phyloP scores from a whole-genome alignment of 768 basidiomycete species.

The Clitopilus passeckerianus region DNA sequence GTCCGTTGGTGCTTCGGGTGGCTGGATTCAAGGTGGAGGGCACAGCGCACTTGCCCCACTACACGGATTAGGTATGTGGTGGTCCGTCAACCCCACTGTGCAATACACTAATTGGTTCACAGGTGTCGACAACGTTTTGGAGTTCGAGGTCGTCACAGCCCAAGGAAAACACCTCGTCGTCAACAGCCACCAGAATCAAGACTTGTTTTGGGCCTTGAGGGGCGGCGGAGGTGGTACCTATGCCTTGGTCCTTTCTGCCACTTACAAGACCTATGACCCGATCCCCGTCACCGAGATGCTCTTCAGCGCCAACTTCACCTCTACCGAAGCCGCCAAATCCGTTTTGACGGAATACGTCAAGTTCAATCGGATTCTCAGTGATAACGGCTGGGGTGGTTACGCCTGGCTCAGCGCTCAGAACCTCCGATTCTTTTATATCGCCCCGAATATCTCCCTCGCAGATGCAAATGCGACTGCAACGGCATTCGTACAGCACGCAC shows the following conservation, averaged over 20 bases:
- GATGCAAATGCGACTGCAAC: neutral
- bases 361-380: neutral
- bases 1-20: conserved; percentile 41
- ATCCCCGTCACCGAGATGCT: neutral
- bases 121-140: conserved; percentile 21
- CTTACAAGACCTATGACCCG: neutral
- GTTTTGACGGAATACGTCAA: neutral
- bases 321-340: neutral
- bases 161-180: conserved; percentile 31
- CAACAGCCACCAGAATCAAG: conserved; percentile 31
- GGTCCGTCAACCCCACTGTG: conserved; percentile 14
- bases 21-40: conserved; percentile 43
- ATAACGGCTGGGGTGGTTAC: neutral
- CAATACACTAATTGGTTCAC: conserved; percentile 16
- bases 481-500: neutral
- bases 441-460: conserved; percentile 1
- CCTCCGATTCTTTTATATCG: neutral
- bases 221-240: conserved; percentile 36
- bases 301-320: neutral
- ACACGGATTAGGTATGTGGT: conserved; percentile 34
- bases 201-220: conserved; percentile 40
- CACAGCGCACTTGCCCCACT: conserved; percentile 32
- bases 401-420: neutral
- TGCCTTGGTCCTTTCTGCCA: conserved; percentile 6
- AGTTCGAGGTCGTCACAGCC: conserved; percentile 37